Conservation (phyloP, 2,329 filamentous ascomycete species). For the Arthrobotrys pseudoclavata region DNA sequence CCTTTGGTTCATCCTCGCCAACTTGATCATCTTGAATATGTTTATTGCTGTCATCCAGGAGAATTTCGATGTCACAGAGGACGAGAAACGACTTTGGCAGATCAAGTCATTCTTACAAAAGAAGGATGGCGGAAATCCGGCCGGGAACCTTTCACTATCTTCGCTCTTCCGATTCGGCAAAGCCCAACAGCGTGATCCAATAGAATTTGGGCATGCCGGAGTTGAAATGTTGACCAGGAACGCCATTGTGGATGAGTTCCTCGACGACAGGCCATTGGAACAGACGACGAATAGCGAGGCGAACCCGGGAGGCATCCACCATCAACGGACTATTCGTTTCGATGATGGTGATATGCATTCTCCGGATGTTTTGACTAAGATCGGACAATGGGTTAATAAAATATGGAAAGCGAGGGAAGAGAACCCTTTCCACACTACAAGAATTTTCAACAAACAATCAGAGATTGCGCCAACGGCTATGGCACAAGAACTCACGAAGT, state of each 20-base stretch:
- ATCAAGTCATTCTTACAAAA: conserved; percentile 94
- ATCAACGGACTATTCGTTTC: conserved; percentile 64
- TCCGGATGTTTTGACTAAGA: conserved; percentile 47
- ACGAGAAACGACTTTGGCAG: conserved; percentile 96
- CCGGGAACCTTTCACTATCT: conserved; percentile 81
- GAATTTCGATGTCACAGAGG: conserved; percentile 98
- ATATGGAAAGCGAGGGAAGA: conserved; percentile 73
- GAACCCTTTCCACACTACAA: conserved; percentile 94
- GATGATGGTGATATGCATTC: conserved; percentile 63
- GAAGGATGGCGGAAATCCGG: conserved; percentile 78
- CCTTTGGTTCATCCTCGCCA: conserved; percentile 94
- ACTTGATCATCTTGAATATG: conserved; percentile 98
- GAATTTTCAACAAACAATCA: conserved; percentile 68
- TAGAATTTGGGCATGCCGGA: conserved; percentile 93
- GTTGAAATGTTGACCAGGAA: conserved; percentile 98
- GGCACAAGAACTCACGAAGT: conserved; percentile 89
- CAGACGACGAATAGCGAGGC: conserved; percentile 7
- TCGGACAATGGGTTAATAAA: conserved; percentile 56
- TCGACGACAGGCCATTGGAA: conserved; percentile 75
- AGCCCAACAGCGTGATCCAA: conserved; percentile 79
- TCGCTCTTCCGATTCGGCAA: conserved; percentile 77
- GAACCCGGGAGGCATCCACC: conserved; percentile 38
- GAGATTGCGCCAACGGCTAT: conserved; percentile 69
- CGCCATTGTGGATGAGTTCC: conserved; percentile 91
- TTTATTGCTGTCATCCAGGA: conserved; percentile 99